phyloP scores from a whole-genome alignment of 2,329 filamentous ascomycete genomes.

The Diaporthe humulicola region DNA sequence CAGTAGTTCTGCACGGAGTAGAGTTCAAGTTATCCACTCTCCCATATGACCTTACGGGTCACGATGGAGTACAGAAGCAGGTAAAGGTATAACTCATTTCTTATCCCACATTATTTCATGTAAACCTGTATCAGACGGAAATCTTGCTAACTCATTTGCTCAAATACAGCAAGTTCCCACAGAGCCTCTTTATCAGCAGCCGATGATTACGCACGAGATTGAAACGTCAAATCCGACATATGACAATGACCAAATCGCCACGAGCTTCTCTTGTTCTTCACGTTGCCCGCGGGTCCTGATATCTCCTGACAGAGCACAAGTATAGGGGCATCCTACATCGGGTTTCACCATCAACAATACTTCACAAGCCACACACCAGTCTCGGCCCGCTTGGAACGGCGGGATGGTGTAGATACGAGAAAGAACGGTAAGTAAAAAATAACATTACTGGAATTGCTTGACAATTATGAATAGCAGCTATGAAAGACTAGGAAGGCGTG shows the following conservation, averaged over 20 bases:
- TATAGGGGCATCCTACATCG: too few species aligned
- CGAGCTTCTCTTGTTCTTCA: background rate
- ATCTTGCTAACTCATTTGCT: background rate
- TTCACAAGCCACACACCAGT: background rate
- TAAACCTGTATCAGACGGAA: too few species aligned
- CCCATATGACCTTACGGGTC: too few species aligned
- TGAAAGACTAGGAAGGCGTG: slow-evolving; percentile 23
- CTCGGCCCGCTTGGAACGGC: too few species aligned
- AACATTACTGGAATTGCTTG: background rate
- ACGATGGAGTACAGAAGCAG: too few species aligned
- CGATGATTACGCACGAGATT: background rate
- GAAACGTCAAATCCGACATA: background rate
- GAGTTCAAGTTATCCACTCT: too few species aligned
- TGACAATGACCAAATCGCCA: too few species aligned
- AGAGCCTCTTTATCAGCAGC: background rate
- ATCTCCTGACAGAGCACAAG: background rate
- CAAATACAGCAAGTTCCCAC: background rate
- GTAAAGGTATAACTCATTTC: too few species aligned
- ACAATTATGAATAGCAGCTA: slow-evolving; percentile 10
- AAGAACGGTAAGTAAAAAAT: background rate
- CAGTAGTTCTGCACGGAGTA: background rate
- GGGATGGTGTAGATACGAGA: rapidly evolving
- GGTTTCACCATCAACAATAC: too few species aligned
- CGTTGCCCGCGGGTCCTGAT: background rate
- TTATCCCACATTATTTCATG: background rate